A percentile compares a stretch with the other conserved stretches of the same genome.
Conservation (phyloP, 176 grass and related monocot genomes). For the Sorghum bicolor region Sorghum_bicolor_NCBIv3 NC_012876.2:64168501-64169000, state of each 20-base stretch:
- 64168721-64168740: not conserved
- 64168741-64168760: conserved; percentile 3
- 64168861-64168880: too few relatives aligned
- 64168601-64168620: not conserved
- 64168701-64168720: conserved; percentile 3
- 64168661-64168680: not conserved
- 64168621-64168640: conserved; percentile 20
- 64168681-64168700: conserved; percentile 32
- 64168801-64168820: not conserved
- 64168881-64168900: too few relatives aligned
- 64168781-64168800: not conserved
- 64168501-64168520: not conserved
- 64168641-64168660: not conserved
- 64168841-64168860: not conserved
- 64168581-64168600: not conserved
- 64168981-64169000: too few relatives aligned
- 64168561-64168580: not conserved
- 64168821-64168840: not conserved
- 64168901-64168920: too few relatives aligned
- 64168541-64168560: not conserved
- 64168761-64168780: conserved; percentile 9
- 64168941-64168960: too few relatives aligned
- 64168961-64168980: too few relatives aligned
- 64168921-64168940: too few relatives aligned
- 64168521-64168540: not conserved